Conservation (phyloP, 2,329 filamentous ascomycete genomes). For the Phyllosticta paracitricarpa region DNA sequence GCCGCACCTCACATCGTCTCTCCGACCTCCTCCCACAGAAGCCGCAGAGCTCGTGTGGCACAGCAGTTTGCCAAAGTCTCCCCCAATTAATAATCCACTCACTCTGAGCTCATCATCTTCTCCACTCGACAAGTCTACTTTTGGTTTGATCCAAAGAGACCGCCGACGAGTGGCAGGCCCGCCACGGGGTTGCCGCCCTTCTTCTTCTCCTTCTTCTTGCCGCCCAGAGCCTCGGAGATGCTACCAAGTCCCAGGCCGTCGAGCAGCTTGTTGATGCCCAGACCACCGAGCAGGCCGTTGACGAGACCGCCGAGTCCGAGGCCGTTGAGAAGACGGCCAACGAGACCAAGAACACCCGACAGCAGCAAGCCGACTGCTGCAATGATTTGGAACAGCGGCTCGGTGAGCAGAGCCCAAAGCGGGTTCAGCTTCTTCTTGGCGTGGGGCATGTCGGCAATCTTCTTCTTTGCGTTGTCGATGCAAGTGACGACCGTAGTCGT, state of each 20-base stretch:
- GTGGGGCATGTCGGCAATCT: conserved; percentile 83
- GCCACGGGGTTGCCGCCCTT: conserved; percentile 28
- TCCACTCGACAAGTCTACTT: not conserved
- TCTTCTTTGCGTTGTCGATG: conserved; percentile 80
- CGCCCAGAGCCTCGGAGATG: conserved; percentile 39
- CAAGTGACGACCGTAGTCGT: conserved; percentile 70
- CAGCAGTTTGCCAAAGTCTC: not conserved
- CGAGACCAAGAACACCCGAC: conserved; percentile 72
- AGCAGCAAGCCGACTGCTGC: conserved; percentile 78
- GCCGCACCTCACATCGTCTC: not conserved
- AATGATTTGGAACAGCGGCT: conserved; percentile 87
- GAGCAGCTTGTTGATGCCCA: conserved; percentile 67
- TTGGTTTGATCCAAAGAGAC: conserved; percentile 37
- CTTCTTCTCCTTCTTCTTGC: conserved; percentile 48
- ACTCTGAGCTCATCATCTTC: not conserved
- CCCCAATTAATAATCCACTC: not conserved
- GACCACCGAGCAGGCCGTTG: conserved; percentile 64
- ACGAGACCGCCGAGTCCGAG: conserved; percentile 75
- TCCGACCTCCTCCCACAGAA: conserved; percentile 7
- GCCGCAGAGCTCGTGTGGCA: not conserved
- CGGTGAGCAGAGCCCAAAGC: conserved; percentile 70
- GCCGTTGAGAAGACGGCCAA: conserved; percentile 69
- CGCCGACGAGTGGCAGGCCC: conserved; percentile 37
- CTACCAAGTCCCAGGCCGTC: conserved; percentile 58
- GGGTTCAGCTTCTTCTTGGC: conserved; percentile 93